These are phyloP conservation scores for Cochlearia excelsa DNA, from an alignment of 345 rosid genomes.

Conservation along the genomic window DNA sequence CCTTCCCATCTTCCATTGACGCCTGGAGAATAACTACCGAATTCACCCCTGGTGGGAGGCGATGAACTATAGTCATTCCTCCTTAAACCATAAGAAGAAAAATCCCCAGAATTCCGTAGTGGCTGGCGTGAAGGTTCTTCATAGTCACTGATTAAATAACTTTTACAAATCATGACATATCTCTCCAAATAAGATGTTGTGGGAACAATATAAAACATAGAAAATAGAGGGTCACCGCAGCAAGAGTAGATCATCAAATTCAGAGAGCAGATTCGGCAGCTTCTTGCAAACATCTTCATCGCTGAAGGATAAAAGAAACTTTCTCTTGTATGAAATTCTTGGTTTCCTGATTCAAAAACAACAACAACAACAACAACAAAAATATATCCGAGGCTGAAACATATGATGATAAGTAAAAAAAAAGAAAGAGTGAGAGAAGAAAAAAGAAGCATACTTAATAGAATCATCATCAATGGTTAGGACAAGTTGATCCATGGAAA, in stretches of 20 bases:
- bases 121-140: constrained; percentile 64
- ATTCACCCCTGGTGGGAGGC: constrained; percentile 80
- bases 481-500: constrained; percentile 38
- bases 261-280: constrained; percentile 64
- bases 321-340: constrained; percentile 57
- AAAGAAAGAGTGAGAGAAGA: not conserved
- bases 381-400: constrained; percentile 1
- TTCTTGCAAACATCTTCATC: constrained; percentile 73
- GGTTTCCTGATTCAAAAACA: constrained; percentile 49
- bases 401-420: not conserved
- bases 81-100: constrained; percentile 54
- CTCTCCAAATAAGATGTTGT: constrained; percentile 22
- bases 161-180: constrained; percentile 11
- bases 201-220: not conserved
- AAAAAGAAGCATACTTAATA: constrained; percentile 42
- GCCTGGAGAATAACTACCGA: constrained; percentile 38
- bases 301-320: constrained; percentile 64
- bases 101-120: constrained; percentile 51
- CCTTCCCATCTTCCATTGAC: constrained; percentile 82
- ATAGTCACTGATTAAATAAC: constrained; percentile 47
- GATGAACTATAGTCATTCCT: constrained; percentile 83
- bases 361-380: not conserved
- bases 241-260: constrained; percentile 52
- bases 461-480: constrained; percentile 35
- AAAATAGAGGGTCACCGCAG: constrained; percentile 45